phyloP scores from a whole-genome alignment of 345 rosid species.

The Hibiscus mutabilis region DNA sequence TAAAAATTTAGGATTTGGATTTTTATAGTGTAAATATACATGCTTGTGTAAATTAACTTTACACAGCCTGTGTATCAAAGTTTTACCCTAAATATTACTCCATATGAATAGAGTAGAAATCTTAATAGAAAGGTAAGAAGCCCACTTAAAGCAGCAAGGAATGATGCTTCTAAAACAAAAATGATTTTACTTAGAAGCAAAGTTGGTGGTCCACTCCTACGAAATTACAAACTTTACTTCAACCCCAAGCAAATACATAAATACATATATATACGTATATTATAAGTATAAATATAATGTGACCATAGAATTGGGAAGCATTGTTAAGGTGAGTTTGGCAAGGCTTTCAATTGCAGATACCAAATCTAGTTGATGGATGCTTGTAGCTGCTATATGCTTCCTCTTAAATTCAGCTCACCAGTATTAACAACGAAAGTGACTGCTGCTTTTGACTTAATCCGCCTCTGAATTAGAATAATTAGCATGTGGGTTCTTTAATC shows the following conservation, averaged over 20 bases:
- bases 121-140: background rate
- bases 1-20: no score
- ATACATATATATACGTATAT: background rate
- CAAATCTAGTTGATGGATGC: constrained; percentile 1
- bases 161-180: background rate
- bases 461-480: background rate
- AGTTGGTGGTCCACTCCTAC: background rate
- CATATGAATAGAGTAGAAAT: background rate
- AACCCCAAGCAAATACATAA: background rate
- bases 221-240: constrained; percentile 1
- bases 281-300: no score
- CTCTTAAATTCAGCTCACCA: constrained; percentile 17
- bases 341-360: constrained; percentile 14
- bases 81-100: no score
- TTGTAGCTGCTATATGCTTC: constrained; percentile 8
- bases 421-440: background rate
- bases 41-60: no score
- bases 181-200: background rate
- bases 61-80: no score
- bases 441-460: background rate
- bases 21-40: no score
- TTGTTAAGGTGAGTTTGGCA: constrained; percentile 7
- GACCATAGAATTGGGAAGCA: background rate
- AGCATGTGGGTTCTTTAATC: background rate
- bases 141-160: background rate